These are phyloP conservation scores for Rhodotorula sp. DNA, from an alignment of 1,284 basidiomycete species.

Conservation along the genomic window DNA sequence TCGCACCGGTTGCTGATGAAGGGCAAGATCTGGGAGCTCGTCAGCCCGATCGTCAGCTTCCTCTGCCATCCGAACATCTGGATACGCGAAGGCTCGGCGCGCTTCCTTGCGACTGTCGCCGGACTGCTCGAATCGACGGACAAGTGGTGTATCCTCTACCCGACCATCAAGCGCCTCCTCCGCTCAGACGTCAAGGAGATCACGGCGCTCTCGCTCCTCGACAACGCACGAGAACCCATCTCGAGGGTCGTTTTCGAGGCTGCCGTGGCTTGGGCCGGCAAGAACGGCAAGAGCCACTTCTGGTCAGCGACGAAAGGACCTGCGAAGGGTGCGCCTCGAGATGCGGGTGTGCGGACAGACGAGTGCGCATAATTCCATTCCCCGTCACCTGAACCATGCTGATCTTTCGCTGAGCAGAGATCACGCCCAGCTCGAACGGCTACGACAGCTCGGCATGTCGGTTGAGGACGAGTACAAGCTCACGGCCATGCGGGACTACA, in stretches of 20 bases:
- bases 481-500: slow-evolving; percentile 79
- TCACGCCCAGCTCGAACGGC: slow-evolving; percentile 40
- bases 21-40: slow-evolving; percentile 90
- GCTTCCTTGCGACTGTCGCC: slow-evolving; percentile 80
- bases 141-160: slow-evolving; percentile 95
- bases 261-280: slow-evolving; percentile 79
- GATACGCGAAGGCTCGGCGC: slow-evolving; percentile 86
- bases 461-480: slow-evolving; percentile 75
- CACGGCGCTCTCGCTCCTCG: slow-evolving; percentile 69
- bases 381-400: neutral
- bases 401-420: slow-evolving; percentile 19
- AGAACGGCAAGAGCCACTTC: slow-evolving; percentile 48
- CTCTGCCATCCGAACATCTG: slow-evolving; percentile 95
- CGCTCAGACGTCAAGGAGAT: slow-evolving; percentile 79
- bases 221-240: slow-evolving; percentile 70
- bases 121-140: slow-evolving; percentile 77
- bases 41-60: slow-evolving; percentile 80
- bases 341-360: slow-evolving; percentile 59
- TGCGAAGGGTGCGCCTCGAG: slow-evolving; percentile 56
- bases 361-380: slow-evolving; percentile 58
- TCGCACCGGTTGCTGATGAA: slow-evolving; percentile 84
- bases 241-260: slow-evolving; percentile 78
- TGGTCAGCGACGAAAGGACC: slow-evolving; percentile 61
- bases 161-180: slow-evolving; percentile 79
- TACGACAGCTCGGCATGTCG: slow-evolving; percentile 80